phyloP scores from a whole-genome alignment of 2,329 filamentous ascomycete species.

The Xylariaceae sp. region DNA sequence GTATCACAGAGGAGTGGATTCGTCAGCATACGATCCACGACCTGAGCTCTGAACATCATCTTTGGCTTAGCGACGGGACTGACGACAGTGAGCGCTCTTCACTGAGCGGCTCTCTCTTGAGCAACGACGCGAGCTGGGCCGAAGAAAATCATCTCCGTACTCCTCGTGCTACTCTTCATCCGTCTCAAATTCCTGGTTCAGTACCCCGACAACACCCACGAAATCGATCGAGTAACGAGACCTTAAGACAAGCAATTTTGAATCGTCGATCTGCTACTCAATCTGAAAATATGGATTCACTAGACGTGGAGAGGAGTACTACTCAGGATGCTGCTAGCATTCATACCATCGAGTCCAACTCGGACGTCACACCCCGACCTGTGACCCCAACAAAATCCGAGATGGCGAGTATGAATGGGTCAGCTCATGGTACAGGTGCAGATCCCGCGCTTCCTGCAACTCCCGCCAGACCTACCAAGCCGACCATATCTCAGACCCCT shows the following conservation, averaged over 20 bases:
- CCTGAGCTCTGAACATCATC: constrained; percentile 70
- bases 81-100: constrained; percentile 77
- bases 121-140: constrained; percentile 54
- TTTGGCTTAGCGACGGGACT: constrained; percentile 84
- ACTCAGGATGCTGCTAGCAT: constrained; percentile 39
- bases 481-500: constrained; percentile 54
- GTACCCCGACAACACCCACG: constrained; percentile 49
- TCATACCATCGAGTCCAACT: constrained; percentile 37
- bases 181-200: constrained; percentile 35
- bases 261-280: constrained; percentile 32
- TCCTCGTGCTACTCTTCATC: constrained; percentile 49
- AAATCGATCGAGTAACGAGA: constrained; percentile 62
- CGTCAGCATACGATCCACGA: constrained; percentile 80
- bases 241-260: constrained; percentile 51
- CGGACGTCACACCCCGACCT: constrained; percentile 36
- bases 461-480: constrained; percentile 42
- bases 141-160: constrained; percentile 56
- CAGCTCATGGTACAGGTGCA: constrained; percentile 30
- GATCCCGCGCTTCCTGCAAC: constrained; percentile 32
- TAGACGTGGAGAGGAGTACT: constrained; percentile 28
- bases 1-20: constrained; percentile 85
- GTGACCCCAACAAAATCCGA: constrained; percentile 43
- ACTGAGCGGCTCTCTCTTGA: constrained; percentile 68
- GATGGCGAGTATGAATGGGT: constrained; percentile 39
- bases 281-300: constrained; percentile 36